Evolutionary conservation across 768 basidiomycete genomes (phyloP), one percentile per base, ranked within the genome.

Genomic region (Mrakia blollopis): DNA sequence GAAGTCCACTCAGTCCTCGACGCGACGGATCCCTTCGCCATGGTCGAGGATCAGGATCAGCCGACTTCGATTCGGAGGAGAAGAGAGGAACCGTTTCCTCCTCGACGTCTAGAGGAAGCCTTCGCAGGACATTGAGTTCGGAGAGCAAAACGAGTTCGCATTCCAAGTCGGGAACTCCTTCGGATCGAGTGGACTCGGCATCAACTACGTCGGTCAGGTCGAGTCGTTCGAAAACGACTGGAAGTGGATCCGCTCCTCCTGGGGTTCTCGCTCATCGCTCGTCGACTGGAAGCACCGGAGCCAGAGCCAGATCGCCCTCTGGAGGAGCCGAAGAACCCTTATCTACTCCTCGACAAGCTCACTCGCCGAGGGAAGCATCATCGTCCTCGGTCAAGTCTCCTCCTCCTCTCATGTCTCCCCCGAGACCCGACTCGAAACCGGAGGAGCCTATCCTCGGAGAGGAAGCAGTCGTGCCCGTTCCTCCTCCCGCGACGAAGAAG

Each of bases 401-500:
- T 9, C 44, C 69, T 9, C 39, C 54, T 18, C 16, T 44, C 60
- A 60, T 44, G 75, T 71, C 75, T n/a, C 68, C 75, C 0, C 28
- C 54, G 21, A 28, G 68, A 13, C 18, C 69, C 9, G 30, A 28
- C 14, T n/a, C 60, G 39, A 54, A 70, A 7, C 67, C n/a, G 21
- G 67, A 61, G 28, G 35, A 44, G 6, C 35, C 37, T 32, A 28
- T 28, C 52, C 47, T 18, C 1, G 25, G n/a, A 3, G 68, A 69
- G 21, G 73, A 50, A 0, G n/a, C 28, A 18, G 3, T 60, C 32
- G 52, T 41, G 6, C 57, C 65, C 8, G 10, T 35, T 39, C 50
- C 57, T 54, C 32, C 71, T 32, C 72, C 44, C 8, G 32, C 73
- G 77, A 39, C 57, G 63, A 74, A 74, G 73, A 75, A 75, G 74